These are phyloP conservation scores for Taphrina communis DNA, from an alignment of 1,139 yeast genomes.

Conservation along the genomic window DNA sequence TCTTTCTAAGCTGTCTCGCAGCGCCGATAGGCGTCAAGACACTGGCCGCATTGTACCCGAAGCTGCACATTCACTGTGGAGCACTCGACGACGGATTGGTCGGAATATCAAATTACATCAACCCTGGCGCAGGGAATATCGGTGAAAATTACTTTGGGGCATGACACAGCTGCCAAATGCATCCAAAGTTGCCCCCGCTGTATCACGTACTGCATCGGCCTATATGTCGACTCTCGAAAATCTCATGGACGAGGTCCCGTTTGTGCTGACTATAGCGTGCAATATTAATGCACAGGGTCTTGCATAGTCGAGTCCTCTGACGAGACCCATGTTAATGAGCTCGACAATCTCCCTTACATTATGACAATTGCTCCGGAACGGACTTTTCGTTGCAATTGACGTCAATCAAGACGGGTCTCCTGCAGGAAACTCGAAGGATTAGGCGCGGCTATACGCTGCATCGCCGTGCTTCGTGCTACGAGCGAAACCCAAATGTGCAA, in stretches of 20 bases:
- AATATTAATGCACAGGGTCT: slow-evolving; percentile 63
- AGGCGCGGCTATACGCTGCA: slow-evolving; percentile 78
- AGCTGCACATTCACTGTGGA: slow-evolving; percentile 72
- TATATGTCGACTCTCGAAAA: not conserved
- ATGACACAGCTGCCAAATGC: not conserved
- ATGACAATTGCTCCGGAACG: slow-evolving; percentile 41
- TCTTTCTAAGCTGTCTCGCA: slow-evolving; percentile 74
- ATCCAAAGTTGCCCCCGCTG: too few species aligned
- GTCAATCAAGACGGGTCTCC: slow-evolving; percentile 50
- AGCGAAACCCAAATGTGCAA: too few species aligned
- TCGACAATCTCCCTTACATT: too few species aligned
- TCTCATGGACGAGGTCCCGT: slow-evolving; percentile 2
- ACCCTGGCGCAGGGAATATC: slow-evolving; percentile 43
- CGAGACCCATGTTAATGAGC: slow-evolving; percentile 22
- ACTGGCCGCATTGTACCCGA: slow-evolving; percentile 72
- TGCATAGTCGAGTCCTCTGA: slow-evolving; percentile 54
- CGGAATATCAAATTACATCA: slow-evolving; percentile 33
- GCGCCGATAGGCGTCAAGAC: slow-evolving; percentile 80
- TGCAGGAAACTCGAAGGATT: slow-evolving; percentile 52
- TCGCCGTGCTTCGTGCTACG: slow-evolving; percentile 63
- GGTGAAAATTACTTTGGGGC: slow-evolving; percentile 43
- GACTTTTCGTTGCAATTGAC: slow-evolving; percentile 47
- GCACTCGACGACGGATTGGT: slow-evolving; percentile 54
- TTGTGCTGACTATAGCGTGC: slow-evolving; percentile 53
- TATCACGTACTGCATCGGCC: not conserved